phyloP scores from a whole-genome alignment of 192 early-diverging fungal species.

The Phycomyces blakesleeanus region DNA sequence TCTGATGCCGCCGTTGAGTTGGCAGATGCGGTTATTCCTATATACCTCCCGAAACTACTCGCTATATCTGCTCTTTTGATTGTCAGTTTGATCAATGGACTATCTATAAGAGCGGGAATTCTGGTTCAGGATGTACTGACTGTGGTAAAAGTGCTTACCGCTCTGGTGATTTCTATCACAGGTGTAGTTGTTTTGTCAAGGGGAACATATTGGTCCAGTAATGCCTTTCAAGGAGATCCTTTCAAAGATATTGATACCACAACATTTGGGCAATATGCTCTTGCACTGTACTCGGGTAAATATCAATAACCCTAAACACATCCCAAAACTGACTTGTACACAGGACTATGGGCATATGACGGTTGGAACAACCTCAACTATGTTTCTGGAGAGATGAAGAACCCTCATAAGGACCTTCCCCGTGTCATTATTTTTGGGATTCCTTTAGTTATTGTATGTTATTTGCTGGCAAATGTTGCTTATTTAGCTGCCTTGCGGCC shows the following conservation, averaged over 20 bases:
- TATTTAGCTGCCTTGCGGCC: conserved; percentile 77
- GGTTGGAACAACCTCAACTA: conserved; percentile 78
- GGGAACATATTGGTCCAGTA: conserved; percentile 36
- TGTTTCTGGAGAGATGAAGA: conserved; percentile 80
- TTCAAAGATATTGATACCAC: conserved; percentile 54
- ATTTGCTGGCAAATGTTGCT: conserved; percentile 77
- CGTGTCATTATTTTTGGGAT: conserved; percentile 76
- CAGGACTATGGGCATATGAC: conserved; percentile 58
- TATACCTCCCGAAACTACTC: conserved; percentile 48
- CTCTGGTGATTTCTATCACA: conserved; percentile 61
- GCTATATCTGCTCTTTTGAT: conserved; percentile 56
- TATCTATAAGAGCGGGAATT: conserved; percentile 61
- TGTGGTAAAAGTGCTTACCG: conserved; percentile 63
- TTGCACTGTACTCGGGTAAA: conserved; percentile 67
- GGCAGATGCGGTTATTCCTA: conserved; percentile 35
- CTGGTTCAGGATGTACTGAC: conserved; percentile 72
- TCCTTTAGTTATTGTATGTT: conserved; percentile 64
- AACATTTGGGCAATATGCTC: conserved; percentile 62
- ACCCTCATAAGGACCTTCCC: conserved; percentile 75
- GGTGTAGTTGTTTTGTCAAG: conserved; percentile 65
- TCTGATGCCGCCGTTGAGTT: conserved; percentile 33
- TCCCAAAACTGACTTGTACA: not conserved
- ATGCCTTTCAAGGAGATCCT: conserved; percentile 58
- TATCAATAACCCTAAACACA: too few species aligned
- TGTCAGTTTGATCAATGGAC: conserved; percentile 62